Base-by-base conservation (phyloP, 345 rosid species). In the Camelina neglecta region DNA sequence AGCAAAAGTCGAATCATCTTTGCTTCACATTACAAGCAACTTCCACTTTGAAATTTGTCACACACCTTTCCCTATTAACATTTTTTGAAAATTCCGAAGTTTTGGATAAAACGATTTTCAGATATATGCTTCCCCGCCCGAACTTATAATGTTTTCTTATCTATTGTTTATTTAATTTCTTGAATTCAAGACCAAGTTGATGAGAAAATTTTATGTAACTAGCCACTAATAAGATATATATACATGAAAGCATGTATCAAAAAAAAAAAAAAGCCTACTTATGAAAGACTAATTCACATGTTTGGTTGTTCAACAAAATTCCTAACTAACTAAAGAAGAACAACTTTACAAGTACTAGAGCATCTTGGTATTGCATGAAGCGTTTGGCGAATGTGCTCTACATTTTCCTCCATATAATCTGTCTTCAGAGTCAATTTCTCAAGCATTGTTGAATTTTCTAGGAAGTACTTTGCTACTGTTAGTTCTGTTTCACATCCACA, bases 11-110 rank as follows among this genome's bases (percentile, higher is more conserved):
- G 65, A 78, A 67, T 72, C 69, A 72, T 58, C 26, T 66, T 72
- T 78, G 81, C 81, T 78, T 78, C 77, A 20, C 69, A 67, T 35
- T 72, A 67, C 81, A 72, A 78, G 73, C 74, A 78, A 72, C 77
- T 48, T 60, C 73, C 81, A 72, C 73, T 72, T 58, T 71, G 12
- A 9, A 72, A 66, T 59, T 78, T 31, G 24, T 12, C 42, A 35
- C 57, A 44, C 6, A 12, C 11, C 42, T 8, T 58, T 71, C 60
- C 16, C 26, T 58, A 26, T 50, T 57, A 55, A 48, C 62, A 64
- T 58, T 11, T n/a, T 75, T 67, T 38, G 20, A 56, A 57, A 36
- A 7, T 58, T 75, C 67, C 38, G 29, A 65, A 56, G 24, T 2
- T 59, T 57, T 66, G 11, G 67, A 66, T 74, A 21, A 58, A 42